Evolutionary conservation across 2,329 filamentous ascomycete species (phyloP).

Genomic region (Penicillium sp.): DNA sequence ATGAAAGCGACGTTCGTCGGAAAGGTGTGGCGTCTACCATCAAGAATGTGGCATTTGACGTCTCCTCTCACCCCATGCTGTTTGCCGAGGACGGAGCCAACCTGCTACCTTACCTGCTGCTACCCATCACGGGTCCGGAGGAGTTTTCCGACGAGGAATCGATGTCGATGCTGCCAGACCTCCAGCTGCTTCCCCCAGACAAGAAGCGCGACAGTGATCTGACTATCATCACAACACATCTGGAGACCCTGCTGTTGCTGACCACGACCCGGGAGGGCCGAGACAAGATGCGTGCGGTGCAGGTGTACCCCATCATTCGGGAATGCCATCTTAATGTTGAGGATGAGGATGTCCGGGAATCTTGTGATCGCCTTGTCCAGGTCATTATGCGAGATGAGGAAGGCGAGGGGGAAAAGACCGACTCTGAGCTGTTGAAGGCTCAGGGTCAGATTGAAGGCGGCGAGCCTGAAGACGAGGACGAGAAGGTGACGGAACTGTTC

Average conservation of each 20-base stretch:
- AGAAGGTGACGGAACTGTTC: constrained; percentile 45
- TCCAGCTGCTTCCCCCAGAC: constrained; percentile 83
- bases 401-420: constrained; percentile 45
- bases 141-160: constrained; percentile 84
- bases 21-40: constrained; percentile 95
- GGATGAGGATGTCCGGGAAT: constrained; percentile 74
- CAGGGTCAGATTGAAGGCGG: constrained; percentile 27
- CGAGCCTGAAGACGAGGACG: constrained; percentile 41
- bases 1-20: constrained; percentile 73
- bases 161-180: constrained; percentile 78
- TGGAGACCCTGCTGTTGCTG: constrained; percentile 81
- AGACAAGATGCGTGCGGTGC: constrained; percentile 66
- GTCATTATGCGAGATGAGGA: constrained; percentile 78
- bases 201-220: constrained; percentile 76
- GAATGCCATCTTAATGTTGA: constrained; percentile 76
- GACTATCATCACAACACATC: constrained; percentile 74
- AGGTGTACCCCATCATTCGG: constrained; percentile 83
- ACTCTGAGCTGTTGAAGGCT: constrained; percentile 41
- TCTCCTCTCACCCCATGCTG: constrained; percentile 65
- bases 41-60: constrained; percentile 86
- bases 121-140: constrained; percentile 82
- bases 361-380: constrained; percentile 84
- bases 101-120: constrained; percentile 78
- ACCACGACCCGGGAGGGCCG: constrained; percentile 72
- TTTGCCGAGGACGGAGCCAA: constrained; percentile 68